Conservation (phyloP, 2,329 filamentous ascomycete genomes). For the Aureobasidium sp. region DNA sequence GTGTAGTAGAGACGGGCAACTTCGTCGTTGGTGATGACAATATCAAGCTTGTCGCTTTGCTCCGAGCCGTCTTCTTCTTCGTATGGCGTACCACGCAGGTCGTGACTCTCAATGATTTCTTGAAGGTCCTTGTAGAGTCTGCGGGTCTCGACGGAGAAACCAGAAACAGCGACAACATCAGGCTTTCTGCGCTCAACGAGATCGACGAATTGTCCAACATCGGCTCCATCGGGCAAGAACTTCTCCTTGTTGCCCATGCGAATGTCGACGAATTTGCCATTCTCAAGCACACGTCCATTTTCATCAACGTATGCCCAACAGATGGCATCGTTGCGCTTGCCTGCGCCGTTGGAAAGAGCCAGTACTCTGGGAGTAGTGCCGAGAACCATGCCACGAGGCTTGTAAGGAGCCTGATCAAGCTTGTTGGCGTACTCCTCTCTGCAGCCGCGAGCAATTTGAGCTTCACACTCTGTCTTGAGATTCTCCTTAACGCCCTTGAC, state of each 20-base stretch:
- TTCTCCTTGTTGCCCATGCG: slow-evolving; percentile 59
- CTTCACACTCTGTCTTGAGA: slow-evolving; percentile 87
- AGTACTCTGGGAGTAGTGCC: slow-evolving; percentile 85
- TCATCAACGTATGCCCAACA: slow-evolving; percentile 93
- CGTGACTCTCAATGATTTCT: slow-evolving; percentile 68
- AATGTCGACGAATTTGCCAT: slow-evolving; percentile 79
- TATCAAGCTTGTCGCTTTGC: slow-evolving; percentile 72
- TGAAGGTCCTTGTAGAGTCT: slow-evolving; percentile 76
- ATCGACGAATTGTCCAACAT: slow-evolving; percentile 66
- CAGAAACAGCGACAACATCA: slow-evolving; percentile 84
- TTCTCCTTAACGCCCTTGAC: slow-evolving; percentile 92
- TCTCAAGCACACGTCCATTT: slow-evolving; percentile 80
- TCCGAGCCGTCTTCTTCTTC: slow-evolving; percentile 69
- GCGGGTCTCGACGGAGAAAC: slow-evolving; percentile 80
- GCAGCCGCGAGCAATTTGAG: slow-evolving; percentile 79
- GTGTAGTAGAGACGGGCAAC: slow-evolving; percentile 94
- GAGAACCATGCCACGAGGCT: slow-evolving; percentile 84
- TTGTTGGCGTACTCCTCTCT: slow-evolving; percentile 83
- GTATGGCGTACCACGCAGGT: slow-evolving; percentile 73
- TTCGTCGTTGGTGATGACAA: slow-evolving; percentile 91
- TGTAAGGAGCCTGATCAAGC: slow-evolving; percentile 92
- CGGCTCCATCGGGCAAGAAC: slow-evolving; percentile 56
- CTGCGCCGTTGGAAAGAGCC: slow-evolving; percentile 77
- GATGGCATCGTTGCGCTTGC: slow-evolving; percentile 70
- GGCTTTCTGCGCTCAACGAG: slow-evolving; percentile 73